Evolutionary conservation across 116 monocot species (phyloP).

Genomic region (Iris pallida): DNA sequence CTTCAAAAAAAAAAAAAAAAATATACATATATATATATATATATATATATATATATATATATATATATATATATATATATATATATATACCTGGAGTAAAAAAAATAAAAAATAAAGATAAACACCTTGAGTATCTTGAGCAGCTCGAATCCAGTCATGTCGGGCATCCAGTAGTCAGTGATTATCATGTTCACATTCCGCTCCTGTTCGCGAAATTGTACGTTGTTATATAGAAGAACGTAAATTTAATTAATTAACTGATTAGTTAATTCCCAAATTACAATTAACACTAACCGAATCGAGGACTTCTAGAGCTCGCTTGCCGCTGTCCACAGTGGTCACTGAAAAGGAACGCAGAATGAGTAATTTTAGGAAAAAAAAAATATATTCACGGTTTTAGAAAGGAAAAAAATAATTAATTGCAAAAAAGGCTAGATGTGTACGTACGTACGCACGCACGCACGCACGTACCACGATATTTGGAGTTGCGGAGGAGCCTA

Average conservation of each 20-base stretch:
- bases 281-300: conserved; percentile 9
- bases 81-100: too few species aligned
- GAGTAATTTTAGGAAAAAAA: background rate
- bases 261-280: background rate
- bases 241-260: background rate
- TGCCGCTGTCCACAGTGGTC: conserved; percentile 43
- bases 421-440: background rate
- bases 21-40: too few species aligned
- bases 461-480: conserved; percentile 7
- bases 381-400: background rate
- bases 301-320: conserved; percentile 35
- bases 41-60: too few species aligned
- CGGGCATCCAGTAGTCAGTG: conserved; percentile 48
- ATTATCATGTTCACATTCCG: conserved; percentile 37
- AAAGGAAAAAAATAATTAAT: background rate
- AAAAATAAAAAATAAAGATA: too few species aligned
- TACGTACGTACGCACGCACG: background rate
- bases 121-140: conserved; percentile 29
- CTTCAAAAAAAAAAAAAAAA: too few species aligned
- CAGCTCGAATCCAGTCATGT: conserved; percentile 42
- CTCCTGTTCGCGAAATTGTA: conserved; percentile 12
- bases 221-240: background rate
- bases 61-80: too few species aligned
- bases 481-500: conserved; percentile 20
- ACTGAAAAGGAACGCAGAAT: conserved; percentile 13